phyloP scores from a whole-genome alignment of 441 rosid genomes.

The Raphanus hybrid region DNA sequence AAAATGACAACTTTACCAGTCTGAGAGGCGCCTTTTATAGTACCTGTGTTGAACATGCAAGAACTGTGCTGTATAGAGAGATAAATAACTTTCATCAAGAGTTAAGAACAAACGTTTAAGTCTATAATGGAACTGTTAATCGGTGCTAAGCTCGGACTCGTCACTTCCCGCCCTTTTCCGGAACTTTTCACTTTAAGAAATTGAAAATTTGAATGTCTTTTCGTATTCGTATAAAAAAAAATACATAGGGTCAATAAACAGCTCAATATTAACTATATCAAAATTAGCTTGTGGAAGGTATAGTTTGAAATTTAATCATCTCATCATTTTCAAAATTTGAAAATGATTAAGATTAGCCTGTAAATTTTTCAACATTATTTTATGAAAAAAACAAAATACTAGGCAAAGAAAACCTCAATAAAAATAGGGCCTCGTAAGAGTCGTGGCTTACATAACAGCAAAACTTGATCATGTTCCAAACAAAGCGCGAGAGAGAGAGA shows the following conservation, averaged over 20 bases:
- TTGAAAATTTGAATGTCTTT: not conserved
- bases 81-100: not conserved
- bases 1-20: slow-evolving; percentile 11
- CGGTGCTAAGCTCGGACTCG: not conserved
- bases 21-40: slow-evolving; percentile 18
- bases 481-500: not conserved
- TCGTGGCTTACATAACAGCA: slow-evolving; percentile 39
- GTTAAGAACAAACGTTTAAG: not conserved
- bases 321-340: too few species aligned
- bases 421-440: not conserved
- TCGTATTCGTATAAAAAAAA: not conserved
- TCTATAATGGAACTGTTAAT: not conserved
- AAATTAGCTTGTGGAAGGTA: too few species aligned
- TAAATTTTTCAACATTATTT: too few species aligned
- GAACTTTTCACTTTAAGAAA: not conserved
- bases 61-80: not conserved
- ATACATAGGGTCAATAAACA: not conserved
- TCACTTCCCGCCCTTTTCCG: not conserved
- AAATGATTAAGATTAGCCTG: not conserved
- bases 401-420: not conserved
- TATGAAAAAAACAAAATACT: too few species aligned
- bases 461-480: slow-evolving; percentile 30
- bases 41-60: slow-evolving; percentile 29
- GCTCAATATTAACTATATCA: not conserved
- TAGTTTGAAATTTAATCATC: too few species aligned